Conservation (phyloP, 2,329 filamentous ascomycete genomes). For the Pseudocercospora macadamiae region DNA sequence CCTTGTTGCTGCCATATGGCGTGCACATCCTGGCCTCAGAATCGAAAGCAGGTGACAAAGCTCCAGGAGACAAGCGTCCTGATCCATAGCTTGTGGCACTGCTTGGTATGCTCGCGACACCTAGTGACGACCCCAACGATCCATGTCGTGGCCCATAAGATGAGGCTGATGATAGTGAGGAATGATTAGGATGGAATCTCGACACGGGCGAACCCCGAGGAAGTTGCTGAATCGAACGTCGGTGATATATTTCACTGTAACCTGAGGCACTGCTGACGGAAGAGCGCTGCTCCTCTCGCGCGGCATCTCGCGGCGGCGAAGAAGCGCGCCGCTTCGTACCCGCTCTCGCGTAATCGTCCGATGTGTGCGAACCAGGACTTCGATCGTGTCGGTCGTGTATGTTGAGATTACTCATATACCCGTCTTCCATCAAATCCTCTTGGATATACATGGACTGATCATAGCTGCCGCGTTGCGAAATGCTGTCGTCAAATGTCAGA, state of each 20-base stretch:
- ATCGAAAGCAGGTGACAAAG: slow-evolving; percentile 61
- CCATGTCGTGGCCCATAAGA: slow-evolving; percentile 63
- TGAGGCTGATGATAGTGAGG: slow-evolving; percentile 68
- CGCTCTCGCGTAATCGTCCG: slow-evolving; percentile 52
- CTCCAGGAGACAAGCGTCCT: slow-evolving; percentile 63
- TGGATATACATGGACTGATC: slow-evolving; percentile 60
- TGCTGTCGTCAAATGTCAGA: slow-evolving; percentile 45
- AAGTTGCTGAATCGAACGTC: slow-evolving; percentile 59
- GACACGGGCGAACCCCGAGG: slow-evolving; percentile 58
- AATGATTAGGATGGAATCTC: slow-evolving; percentile 59
- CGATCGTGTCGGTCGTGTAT: slow-evolving; percentile 54
- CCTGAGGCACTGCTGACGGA: slow-evolving; percentile 48
- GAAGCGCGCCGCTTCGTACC: slow-evolving; percentile 68
- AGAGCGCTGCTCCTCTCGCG: slow-evolving; percentile 48
- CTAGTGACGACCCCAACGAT: slow-evolving; percentile 64
- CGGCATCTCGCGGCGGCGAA: slow-evolving; percentile 62
- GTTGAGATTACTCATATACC: slow-evolving; percentile 54
- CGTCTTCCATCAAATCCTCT: slow-evolving; percentile 59
- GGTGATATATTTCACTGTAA: slow-evolving; percentile 55
- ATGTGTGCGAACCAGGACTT: slow-evolving; percentile 42
- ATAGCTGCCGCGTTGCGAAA: slow-evolving; percentile 64
- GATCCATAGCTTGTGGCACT: slow-evolving; percentile 68
- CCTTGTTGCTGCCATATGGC: slow-evolving; percentile 55
- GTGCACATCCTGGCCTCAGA: slow-evolving; percentile 57
- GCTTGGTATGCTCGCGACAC: slow-evolving; percentile 61